Conservation (phyloP, 192 early-diverging fungal species). For the Coemansia umbellata region DNA sequence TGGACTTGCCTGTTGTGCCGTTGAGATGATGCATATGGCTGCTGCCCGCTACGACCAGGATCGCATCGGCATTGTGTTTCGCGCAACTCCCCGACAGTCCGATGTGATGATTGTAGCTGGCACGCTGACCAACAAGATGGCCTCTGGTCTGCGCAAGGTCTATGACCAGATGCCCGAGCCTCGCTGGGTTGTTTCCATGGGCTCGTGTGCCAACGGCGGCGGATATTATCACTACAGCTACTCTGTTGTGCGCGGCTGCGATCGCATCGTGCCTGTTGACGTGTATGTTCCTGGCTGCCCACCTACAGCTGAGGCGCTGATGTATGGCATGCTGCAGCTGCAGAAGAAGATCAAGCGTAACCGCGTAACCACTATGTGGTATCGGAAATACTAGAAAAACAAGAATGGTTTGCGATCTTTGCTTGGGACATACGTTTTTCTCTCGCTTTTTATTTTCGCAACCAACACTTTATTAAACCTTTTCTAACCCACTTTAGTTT, state of each 20-base stretch:
- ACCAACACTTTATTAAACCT: too few relatives aligned
- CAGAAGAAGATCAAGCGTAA: constrained; percentile 96
- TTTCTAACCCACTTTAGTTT: too few relatives aligned
- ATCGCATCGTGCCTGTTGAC: constrained; percentile 90
- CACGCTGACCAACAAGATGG: constrained; percentile 99
- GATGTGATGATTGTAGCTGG: constrained; percentile 99
- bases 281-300: constrained; percentile 98
- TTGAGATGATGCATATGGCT: constrained; percentile 99
- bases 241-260: constrained; percentile 93
- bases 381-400: constrained; percentile 61
- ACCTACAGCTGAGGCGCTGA: constrained; percentile 92
- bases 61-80: constrained; percentile 95
- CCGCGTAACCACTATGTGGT: constrained; percentile 72
- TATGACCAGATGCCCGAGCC: constrained; percentile 91
- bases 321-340: constrained; percentile 95
- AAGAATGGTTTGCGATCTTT: too few relatives aligned
- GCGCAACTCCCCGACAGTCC: constrained; percentile 94
- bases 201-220: constrained; percentile 93
- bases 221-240: constrained; percentile 99
- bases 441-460: too few relatives aligned
- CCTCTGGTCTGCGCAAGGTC: constrained; percentile 76
- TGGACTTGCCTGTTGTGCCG: constrained; percentile 93
- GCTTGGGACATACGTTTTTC: too few relatives aligned
- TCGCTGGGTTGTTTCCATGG: constrained; percentile 99
- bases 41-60: constrained; percentile 96